Base-by-base conservation (phyloP, 805 yeast species). In the Crinitomyces ghanaensis region DNA sequence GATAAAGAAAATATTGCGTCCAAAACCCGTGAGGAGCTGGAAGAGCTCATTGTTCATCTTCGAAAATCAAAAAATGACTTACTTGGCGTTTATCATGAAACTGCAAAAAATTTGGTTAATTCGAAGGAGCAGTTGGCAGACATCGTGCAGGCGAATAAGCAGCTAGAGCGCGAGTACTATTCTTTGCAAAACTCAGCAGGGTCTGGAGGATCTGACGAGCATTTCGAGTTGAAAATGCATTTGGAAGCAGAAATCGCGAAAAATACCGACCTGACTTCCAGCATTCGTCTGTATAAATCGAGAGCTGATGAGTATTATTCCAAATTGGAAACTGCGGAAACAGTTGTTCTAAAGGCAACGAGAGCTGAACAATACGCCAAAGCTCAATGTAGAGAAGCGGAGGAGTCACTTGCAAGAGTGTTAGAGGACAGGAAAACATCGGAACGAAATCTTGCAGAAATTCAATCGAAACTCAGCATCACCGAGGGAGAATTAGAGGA, bases 301-400 rank as follows among this genome's bases (percentile, higher is more conserved):
- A 68, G 93, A 40, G 74, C 93, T 21, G 86, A 81, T 22, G 79
- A 76, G 40, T 79, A 82, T 50, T 72, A 68, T 44, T 63, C 65
- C 37, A 80, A 81, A 46, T 61, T 85, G 17, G 93, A 84, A 46
- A 68, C 71, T 31, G 86, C 91, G 2, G 95, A 86, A 49, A 65
- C 75, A 31, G 79, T 82, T 4, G 71, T 79, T 2, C 62, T 68
- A 33, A 66, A 73, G 28, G 72, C 83, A 6, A 65, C 70, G 43
- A 61, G 81, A 44, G 72, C 75, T 8, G 86, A 78, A 49, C 65
- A 65, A 34, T 47, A 60, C 23, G 63, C 77, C 4, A 57, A 54
- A 30, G 59, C 60, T 30, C 83, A 82, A 39, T 55, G 72, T 33
- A 49, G 54, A 13, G 81, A 77, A 44, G 55, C 70, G 22, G 58